Conservation (phyloP, 768 basidiomycete genomes). For the Lentinula raphanica region DNA sequence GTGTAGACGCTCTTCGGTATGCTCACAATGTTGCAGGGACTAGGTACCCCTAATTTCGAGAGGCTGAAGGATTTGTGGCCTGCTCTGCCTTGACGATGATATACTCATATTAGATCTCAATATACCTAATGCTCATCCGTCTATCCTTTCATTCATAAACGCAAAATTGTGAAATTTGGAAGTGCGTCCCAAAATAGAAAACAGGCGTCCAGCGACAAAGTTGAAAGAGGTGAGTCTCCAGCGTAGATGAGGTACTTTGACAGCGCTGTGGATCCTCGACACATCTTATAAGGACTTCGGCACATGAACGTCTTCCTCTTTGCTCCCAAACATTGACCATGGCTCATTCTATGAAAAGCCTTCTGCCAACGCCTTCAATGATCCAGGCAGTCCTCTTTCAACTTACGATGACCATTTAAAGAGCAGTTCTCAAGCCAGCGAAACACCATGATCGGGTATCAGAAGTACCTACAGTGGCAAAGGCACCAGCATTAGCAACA, state of each 20-base stretch:
- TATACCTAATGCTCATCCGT: too few species aligned
- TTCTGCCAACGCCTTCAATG: neutral
- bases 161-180: too few species aligned
- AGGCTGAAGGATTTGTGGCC: slow-evolving; percentile 21
- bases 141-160: too few species aligned
- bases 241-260: too few species aligned
- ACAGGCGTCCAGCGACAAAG: too few species aligned
- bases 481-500: neutral
- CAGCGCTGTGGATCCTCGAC: too few species aligned
- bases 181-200: too few species aligned
- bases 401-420: neutral
- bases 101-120: too few species aligned
- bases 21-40: slow-evolving; percentile 18
- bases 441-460: neutral
- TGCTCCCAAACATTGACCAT: neutral
- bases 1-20: slow-evolving; percentile 8
- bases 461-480: neutral
- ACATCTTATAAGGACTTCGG: too few species aligned
- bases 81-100: slow-evolving; percentile 23
- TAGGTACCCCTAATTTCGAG: slow-evolving; percentile 15
- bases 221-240: too few species aligned
- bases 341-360: neutral
- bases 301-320: too few species aligned
- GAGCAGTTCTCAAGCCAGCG: neutral
- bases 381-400: neutral